Evolutionary conservation across 768 basidiomycete genomes (phyloP).

Genomic region (Leccinum disarticulatum): DNA sequence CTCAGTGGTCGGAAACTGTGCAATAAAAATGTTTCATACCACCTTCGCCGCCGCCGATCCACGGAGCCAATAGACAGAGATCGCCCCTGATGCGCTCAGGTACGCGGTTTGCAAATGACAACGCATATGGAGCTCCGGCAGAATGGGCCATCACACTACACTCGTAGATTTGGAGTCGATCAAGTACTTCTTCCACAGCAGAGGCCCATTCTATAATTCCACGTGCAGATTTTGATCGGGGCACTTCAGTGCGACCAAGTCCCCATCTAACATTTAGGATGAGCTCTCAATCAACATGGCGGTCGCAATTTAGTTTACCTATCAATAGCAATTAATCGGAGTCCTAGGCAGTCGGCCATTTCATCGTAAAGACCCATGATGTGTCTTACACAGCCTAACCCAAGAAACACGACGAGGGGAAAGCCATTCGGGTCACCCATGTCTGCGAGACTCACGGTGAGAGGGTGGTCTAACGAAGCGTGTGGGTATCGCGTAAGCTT

Average conservation of each 20-base stretch:
- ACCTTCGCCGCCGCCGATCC: conserved; percentile 90
- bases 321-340: conserved; percentile 93
- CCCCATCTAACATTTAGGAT: conserved; percentile 69
- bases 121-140: conserved; percentile 91
- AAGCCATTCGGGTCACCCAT: conserved; percentile 82
- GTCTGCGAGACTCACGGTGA: conserved; percentile 91
- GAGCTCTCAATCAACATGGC: conserved; percentile 10
- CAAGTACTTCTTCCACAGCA: conserved; percentile 88
- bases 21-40: conserved; percentile 49
- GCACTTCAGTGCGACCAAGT: conserved; percentile 78
- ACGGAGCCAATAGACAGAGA: conserved; percentile 88
- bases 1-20: conserved; percentile 11
- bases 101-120: conserved; percentile 79
- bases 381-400: conserved; percentile 91
- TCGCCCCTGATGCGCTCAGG: conserved; percentile 79
- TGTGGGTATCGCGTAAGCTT: conserved; percentile 79
- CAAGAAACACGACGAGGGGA: conserved; percentile 90
- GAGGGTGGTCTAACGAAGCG: conserved; percentile 68
- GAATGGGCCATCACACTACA: conserved; percentile 95
- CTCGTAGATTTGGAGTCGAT: conserved; percentile 69
- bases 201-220: conserved; percentile 90
- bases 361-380: conserved; percentile 96
- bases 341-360: conserved; percentile 83
- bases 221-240: conserved; percentile 61
- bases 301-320: conserved; percentile 47